Base-by-base conservation (phyloP, 129 eudicot species). In the Centella asiatica region DNA sequence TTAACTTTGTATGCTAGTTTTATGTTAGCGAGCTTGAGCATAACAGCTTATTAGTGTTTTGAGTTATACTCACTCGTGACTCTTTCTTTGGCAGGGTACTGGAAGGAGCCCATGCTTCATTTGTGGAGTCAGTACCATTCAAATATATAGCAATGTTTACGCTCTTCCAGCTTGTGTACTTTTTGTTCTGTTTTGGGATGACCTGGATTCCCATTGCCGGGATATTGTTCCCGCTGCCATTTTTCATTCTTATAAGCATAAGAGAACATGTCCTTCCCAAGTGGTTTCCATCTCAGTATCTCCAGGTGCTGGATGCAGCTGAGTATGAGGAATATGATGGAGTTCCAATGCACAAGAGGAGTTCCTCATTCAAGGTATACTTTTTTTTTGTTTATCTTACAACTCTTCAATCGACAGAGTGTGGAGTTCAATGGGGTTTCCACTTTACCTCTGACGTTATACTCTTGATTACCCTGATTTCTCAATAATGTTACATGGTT, bases 151-250 rank as follows among this genome's bases (percentile, higher is more conserved):
- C 77, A 12, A 22, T 47, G 60, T 90, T 90, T 32, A 90, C 97
- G 0, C 54, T 70, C 28, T 78, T 86, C 72, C 95, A 90, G 73
- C 15, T 83, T 8, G 79, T 65, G 36, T 90, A 90, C 62, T 76
- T 90, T 57, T 74, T 90, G 77, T 29, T 83, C 36, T 86, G 95
- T 68, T 90, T 83, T 17, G 97, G 97, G 32, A 70, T 90, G 39
- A 86, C 97, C 47, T 90, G 97, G 97, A 90, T 90, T 69, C 97
- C 97, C 0, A 69, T 77, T 25, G 97, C 86, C 25, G 97, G 97
- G 73, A 90, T 90, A 29, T 66, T 87, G 71, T 87, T 87, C 54
- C 95, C 95, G 3, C 42, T 87, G 64, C 95, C 87, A 5, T 83
- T 87, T 73, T 87, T 87, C 76, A 67, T 83, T 67, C 81, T 83